Evolutionary conservation across 2,329 filamentous ascomycete species (phyloP), one percentile per base, ranked within the genome.

Genomic region (Aspergillus sp.): DNA sequence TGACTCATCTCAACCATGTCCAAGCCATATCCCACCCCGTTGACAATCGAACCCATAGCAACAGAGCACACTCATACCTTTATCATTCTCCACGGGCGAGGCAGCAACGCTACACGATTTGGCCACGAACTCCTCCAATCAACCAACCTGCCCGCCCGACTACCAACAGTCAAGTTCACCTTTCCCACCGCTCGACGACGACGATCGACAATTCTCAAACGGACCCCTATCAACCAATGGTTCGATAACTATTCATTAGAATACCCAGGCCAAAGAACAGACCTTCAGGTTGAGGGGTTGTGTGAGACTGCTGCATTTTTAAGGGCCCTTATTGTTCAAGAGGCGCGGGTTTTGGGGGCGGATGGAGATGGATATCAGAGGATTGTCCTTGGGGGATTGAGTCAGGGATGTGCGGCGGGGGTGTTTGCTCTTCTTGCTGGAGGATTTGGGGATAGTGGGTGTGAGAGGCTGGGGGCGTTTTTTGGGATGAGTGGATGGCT

Each of bases 371-470:
- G 58, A 38, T 28, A 61, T 41, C 30, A 49, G 13, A 75, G 74
- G 39, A 59, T 79, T 10, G 57, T 79, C 6, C 47, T 81, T 1
- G 73, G 74, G 11, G 75, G 76, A 0, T 47, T 79, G n/a, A 78
- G 76, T 51, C 74, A 78, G 48, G 76, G 76, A 0, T 78, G 72
- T 50, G 76, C 75, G 1, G 69, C 71, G 52, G 61, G 64, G 0
- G 49, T 78, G 7, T 61, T 69, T 13, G 50, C 67, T 2, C 52
- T 77, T 13, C 54, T 81, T 2, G 62, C 58, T 12, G 65, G 69
- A n/a, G 60, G 59, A 7, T 53, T 52, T 39, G 47, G 49, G 2
- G 30, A 19, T 5, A 36, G 13, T 7, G 28, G 38, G 4, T 9
- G 27, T 5, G 43, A 35, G 5, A 44, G 51, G 0, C 38, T 76